Evolutionary conservation across 2,329 filamentous ascomycete genomes (phyloP), one percentile per base, ranked within the genome.

Genomic region (Microdochium paspali): DNA sequence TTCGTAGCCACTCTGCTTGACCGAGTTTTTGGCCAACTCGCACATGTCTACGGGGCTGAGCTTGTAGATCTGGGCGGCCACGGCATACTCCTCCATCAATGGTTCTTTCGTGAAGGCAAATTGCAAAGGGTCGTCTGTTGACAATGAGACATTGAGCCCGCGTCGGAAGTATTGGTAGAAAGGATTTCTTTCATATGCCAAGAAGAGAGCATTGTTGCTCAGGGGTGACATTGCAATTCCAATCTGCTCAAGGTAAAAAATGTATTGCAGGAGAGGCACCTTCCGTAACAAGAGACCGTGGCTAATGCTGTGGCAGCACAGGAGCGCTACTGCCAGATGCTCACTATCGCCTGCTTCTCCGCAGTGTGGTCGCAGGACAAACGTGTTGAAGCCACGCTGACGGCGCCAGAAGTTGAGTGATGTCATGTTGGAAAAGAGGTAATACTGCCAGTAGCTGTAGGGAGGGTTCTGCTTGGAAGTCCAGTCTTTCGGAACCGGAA

Each of bases 391-490:
- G 1, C 90, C 90, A 45, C 91, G 84, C 61, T 85, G 83, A 61
- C 89, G 91, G 40, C 93, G 82, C 85, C 87, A 96, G 49, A 85
- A 79, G 62, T 98, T 98, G 56, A 98, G 76, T 10, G 90, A 95
- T 1, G 85, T 79, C 65, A 96, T 89, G 65, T 98, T 98, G 53
- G 93, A 84, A 60, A 93, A 97, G 46, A 97, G 76, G 61, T 95
- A 95, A 68, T 98, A 98, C 61, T 97, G 87, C 93, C 93, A 98
- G 69, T 98, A 98, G 63, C 87, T 96, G 70, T 98, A 98, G 0
- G 93, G 93, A 13, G 93, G 93, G 61, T 98, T 98, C 66, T 97
- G 90, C 58, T 87, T 90, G 1, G 89, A 90, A 53, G 83, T 79
- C 93, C 93, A 98, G 47, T 82, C 82, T 51, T 82, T 86, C 4